phyloP scores from a whole-genome alignment of 2,329 filamentous ascomycete genomes.

The Beauveria rudraprayagi region DNA sequence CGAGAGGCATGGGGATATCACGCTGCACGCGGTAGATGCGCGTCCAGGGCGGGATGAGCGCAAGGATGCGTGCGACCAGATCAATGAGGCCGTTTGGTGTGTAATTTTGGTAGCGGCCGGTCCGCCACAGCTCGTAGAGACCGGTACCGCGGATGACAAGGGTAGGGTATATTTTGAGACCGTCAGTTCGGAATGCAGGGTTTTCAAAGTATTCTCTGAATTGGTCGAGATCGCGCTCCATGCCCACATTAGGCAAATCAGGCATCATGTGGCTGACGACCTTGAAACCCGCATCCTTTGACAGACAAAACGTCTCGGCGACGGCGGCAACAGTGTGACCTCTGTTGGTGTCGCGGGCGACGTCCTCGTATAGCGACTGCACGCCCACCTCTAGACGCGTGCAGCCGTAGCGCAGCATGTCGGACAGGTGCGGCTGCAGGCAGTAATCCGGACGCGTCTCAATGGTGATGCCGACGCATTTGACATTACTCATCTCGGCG shows the following conservation, averaged over 20 bases:
- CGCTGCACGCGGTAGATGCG: slow-evolving; percentile 97
- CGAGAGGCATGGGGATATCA: slow-evolving; percentile 98
- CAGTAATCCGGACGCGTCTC: slow-evolving; percentile 97
- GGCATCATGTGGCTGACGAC: slow-evolving; percentile 99
- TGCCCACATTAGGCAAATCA: slow-evolving; percentile 92
- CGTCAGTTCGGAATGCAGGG: slow-evolving; percentile 90
- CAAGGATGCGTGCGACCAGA: slow-evolving; percentile 90
- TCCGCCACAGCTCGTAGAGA: slow-evolving; percentile 94
- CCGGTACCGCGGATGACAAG: slow-evolving; percentile 95
- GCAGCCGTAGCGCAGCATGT: slow-evolving; percentile 97
- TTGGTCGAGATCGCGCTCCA: slow-evolving; percentile 95
- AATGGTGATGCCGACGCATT: slow-evolving; percentile 97
- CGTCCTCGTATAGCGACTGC: slow-evolving; percentile 94
- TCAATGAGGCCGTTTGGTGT: slow-evolving; percentile 95
- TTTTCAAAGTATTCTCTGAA: slow-evolving; percentile 98
- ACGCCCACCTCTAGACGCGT: slow-evolving; percentile 92
- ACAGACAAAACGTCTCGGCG: slow-evolving; percentile 91
- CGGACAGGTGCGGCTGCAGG: slow-evolving; percentile 85
- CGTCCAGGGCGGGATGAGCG: slow-evolving; percentile 93
- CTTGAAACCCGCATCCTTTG: slow-evolving; percentile 97
- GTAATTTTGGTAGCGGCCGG: slow-evolving; percentile 96
- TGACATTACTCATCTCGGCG: slow-evolving; percentile 92
- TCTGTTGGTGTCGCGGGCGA: slow-evolving; percentile 94
- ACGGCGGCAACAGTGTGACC: slow-evolving; percentile 94
- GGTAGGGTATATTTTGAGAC: slow-evolving; percentile 95